phyloP scores from a whole-genome alignment of 2,329 filamentous ascomycete species.

The Phyllosticta paracitricarpa region DNA sequence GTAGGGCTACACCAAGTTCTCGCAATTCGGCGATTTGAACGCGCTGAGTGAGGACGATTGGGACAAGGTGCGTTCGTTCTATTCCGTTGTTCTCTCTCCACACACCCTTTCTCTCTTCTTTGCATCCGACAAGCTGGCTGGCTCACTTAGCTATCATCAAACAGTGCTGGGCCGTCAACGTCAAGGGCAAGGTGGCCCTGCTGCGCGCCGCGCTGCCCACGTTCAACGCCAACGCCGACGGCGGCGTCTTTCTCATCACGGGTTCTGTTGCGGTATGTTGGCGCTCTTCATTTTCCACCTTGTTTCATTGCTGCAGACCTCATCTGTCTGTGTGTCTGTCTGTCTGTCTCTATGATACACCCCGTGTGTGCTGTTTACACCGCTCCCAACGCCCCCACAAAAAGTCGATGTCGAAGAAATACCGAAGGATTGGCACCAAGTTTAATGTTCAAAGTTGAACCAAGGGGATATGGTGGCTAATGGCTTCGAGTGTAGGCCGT shows the following conservation, averaged over 20 bases:
- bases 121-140: slow-evolving; percentile 7
- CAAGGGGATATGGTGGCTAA: background rate
- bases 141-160: slow-evolving; percentile 8
- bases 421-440: background rate
- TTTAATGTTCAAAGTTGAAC: background rate
- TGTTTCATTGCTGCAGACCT: background rate
- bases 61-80: slow-evolving; percentile 41
- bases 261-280: slow-evolving; percentile 47
- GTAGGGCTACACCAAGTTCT: slow-evolving; percentile 53
- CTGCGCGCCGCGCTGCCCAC: slow-evolving; percentile 48
- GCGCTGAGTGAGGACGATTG: slow-evolving; percentile 51
- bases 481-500: slow-evolving; percentile 29
- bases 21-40: slow-evolving; percentile 47
- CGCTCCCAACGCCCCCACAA: too few species aligned
- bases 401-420: background rate
- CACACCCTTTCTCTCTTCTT: background rate
- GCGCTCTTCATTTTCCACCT: background rate
- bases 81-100: background rate
- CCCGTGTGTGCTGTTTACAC: too few species aligned
- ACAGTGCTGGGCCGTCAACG: slow-evolving; percentile 54
- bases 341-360: too few species aligned
- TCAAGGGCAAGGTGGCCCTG: slow-evolving; percentile 40
- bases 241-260: slow-evolving; percentile 54
- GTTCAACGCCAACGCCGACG: slow-evolving; percentile 52
- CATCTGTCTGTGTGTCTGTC: too few species aligned